Evolutionary conservation across 148 eudicot genomes (phyloP), one percentile per base, ranked within the genome.

Genomic region (Cornus suecica): DNA sequence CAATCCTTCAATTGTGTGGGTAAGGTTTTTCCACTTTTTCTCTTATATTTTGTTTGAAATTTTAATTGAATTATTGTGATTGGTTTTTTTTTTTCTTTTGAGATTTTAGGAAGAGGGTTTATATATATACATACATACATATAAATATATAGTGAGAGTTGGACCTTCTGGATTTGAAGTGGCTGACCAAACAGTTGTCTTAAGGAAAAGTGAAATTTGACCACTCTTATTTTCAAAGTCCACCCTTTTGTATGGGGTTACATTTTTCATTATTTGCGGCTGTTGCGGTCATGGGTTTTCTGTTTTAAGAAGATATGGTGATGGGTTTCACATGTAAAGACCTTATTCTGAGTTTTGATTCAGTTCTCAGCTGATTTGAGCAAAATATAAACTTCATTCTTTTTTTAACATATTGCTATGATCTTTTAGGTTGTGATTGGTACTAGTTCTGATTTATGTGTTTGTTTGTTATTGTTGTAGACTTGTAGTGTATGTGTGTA

Each of bases 161-260:
- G 83, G 61, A 78, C 81, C 64, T 84, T 82, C 74, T 76, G 56
- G 75, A 70, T 79, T 51, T 68, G 65, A 75, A 72, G 63, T 78
- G 76, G 82, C 73, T 82, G 81, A 84, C 79, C 73, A 82, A 67
- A 58, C 62, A 68, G n/a, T 73, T 79, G 77, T 62, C 68, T 41
- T 24, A 18, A 28, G 65, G 20, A 77, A 80, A 77, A 58, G 73
- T 68, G 70, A 74, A 74, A 63, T 71, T 81, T 72, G 70, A 30
- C 64, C 56, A 56, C 69, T n/a, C 76, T 74, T 65, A 71, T 76
- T 68, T 64, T 42, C 29, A 48, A 29, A 63, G 45, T 8, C 75
- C 58, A 37, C 31, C 56, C 24, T 42, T 29, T 62, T 73, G 11
- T 73, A 34, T 73, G n/a, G 67, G 24, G 58, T 28, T 74, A 70